Evolutionary conservation across 2,329 filamentous ascomycete genomes (phyloP), one percentile per base, ranked within the genome.

Genomic region (Ophiostoma triangulosporum): DNA sequence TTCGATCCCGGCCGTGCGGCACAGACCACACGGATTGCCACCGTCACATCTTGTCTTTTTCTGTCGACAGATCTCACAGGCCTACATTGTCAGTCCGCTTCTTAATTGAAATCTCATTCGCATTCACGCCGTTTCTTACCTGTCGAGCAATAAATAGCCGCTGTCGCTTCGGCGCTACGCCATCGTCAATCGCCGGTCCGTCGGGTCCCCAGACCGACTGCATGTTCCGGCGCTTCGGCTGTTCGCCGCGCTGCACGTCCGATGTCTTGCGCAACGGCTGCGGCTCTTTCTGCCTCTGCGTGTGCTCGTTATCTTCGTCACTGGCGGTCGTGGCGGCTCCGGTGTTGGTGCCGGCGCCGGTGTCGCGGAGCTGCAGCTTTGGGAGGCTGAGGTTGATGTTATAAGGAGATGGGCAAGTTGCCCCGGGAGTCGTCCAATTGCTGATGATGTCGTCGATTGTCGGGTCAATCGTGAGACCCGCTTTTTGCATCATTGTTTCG

Each of bases 41-140:
- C 77, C 74, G 57, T 78, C 74, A 61, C 75, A 78, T 64, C 73
- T 63, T 17, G 73, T 76, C 64, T 77, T 77, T 60, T 75, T 74
- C 49, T 71, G 63, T 26, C 75, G 68, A 60, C 75, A 78, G 15
- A 68, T 70, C 59, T 78, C 74, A 59, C 75, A 78, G 2, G 75
- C 75, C 73, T 48, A 22, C 22, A 12, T 27, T 6, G 46, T 48
- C 29, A 48, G 46, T 12, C 9, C 15, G n/a, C n/a, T n/a, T n/a
- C n/a, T n/a, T n/a, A n/a, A n/a, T n/a, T n/a, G n/a, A n/a, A n/a
- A n/a, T n/a, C n/a, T n/a, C n/a, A n/a, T n/a, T n/a, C n/a, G n/a
- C n/a, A n/a, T n/a, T n/a, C n/a, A n/a, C n/a, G n/a, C n/a, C n/a
- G n/a, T n/a, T n/a, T n/a, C 29, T 24, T 15, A 57, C 57, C 57